Evolutionary conservation across 192 early-diverging fungal species (phyloP).

Genomic region (Coemansia sp.): DNA sequence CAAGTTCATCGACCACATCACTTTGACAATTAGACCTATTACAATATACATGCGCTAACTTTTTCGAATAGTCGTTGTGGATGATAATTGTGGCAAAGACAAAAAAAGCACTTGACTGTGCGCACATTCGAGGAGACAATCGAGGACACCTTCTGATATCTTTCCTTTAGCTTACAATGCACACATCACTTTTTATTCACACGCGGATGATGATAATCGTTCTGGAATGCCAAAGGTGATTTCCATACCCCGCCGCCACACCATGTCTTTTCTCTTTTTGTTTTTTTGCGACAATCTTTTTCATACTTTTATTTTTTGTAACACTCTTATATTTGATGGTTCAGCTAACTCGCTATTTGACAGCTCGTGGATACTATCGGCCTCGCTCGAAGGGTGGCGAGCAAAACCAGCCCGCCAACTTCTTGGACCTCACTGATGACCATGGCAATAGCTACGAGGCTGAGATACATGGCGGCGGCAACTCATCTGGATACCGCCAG

Average conservation of each 20-base stretch:
- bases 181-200: not conserved
- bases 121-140: not conserved
- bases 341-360: not conserved
- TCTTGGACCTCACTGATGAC: constrained; percentile 31
- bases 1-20: constrained; percentile 5
- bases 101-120: not conserved
- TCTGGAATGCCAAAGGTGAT: not conserved
- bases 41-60: not conserved
- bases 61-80: not conserved
- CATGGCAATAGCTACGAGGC: not conserved
- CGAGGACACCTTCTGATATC: not conserved
- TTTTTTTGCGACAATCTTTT: not conserved
- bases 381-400: not conserved
- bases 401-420: constrained; percentile 23
- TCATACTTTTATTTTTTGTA: not conserved
- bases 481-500: not conserved
- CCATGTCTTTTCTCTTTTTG: not conserved
- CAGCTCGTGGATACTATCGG: not conserved
- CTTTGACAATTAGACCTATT: not conserved
- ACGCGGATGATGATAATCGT: not conserved
- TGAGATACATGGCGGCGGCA: not conserved
- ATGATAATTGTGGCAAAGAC: not conserved
- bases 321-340: not conserved
- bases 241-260: not conserved
- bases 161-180: not conserved